Conservation (phyloP, 164 flowering plant species). For the Vitis rupestris region DNA sequence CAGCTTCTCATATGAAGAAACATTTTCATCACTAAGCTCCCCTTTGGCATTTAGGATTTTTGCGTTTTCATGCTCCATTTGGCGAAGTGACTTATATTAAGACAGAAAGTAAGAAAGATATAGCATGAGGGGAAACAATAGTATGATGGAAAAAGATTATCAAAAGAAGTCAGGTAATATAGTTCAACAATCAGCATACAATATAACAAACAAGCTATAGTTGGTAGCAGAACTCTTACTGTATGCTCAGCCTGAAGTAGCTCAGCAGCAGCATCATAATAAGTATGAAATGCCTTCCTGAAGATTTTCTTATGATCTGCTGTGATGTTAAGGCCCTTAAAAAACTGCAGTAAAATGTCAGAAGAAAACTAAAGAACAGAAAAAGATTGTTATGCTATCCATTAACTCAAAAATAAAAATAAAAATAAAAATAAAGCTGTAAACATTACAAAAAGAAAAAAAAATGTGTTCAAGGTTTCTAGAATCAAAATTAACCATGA, state of each 20-base stretch:
- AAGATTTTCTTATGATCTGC: conserved; percentile 86
- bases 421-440: not conserved
- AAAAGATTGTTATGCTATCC: no score
- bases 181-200: not conserved
- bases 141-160: not conserved
- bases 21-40: conserved; percentile 91
- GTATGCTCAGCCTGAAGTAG: conserved; percentile 88
- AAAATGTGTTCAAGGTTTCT: no score
- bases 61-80: conserved; percentile 90
- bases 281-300: conserved; percentile 69
- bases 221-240: conserved; percentile 45
- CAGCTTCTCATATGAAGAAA: conserved; percentile 81
- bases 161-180: not conserved
- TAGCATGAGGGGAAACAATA: not conserved
- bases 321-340: conserved; percentile 75
- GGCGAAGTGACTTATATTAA: conserved; percentile 68
- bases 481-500: no score
- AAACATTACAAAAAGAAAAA: no score
- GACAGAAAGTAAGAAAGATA: not conserved
- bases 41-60: conserved; percentile 94
- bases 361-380: conserved; percentile 6
- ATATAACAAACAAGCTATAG: not conserved
- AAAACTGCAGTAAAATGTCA: conserved; percentile 53
- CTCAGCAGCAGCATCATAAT: conserved; percentile 78
- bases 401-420: not conserved